Percentiles rank a stretch among this genome's conserved stretches.
These are phyloP conservation scores for Acanthamoeba triangularis DNA, from an alignment of 208 protist species.

Conservation along the genomic window DNA sequence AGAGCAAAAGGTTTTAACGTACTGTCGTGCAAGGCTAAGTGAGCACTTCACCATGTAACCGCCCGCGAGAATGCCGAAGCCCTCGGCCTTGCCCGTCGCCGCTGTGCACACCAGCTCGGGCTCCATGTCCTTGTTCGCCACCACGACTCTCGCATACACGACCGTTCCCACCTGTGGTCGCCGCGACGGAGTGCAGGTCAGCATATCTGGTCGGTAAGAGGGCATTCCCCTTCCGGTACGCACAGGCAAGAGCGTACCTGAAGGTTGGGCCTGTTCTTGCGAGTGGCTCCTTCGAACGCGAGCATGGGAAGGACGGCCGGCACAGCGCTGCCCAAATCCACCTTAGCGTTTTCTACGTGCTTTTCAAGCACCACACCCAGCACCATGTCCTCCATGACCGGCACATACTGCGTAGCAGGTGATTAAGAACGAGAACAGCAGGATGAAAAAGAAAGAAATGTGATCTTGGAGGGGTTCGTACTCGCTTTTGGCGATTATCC, in stretches of 20 bases:
- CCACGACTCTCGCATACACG: constrained; percentile 89
- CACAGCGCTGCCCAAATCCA: constrained; percentile 89
- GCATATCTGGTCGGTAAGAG: background rate
- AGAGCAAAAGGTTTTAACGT: background rate
- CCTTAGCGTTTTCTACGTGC: constrained; percentile 87
- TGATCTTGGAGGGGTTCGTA: background rate
- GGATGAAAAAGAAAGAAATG: background rate
- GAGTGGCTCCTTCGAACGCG: constrained; percentile 93
- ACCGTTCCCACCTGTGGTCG: constrained; percentile 84
- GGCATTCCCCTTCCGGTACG: background rate
- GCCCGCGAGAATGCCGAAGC: constrained; percentile 89
- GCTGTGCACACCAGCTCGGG: constrained; percentile 90
- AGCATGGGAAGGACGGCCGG: constrained; percentile 87
- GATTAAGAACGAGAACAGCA: background rate
- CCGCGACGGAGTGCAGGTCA: background rate
- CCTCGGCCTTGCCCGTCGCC: constrained; percentile 83
- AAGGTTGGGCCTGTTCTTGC: constrained; percentile 90
- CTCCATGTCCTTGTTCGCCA: constrained; percentile 93
- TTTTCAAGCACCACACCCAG: constrained; percentile 89
- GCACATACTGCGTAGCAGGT: constrained; percentile 87
- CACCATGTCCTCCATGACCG: constrained; percentile 88
- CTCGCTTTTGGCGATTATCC: constrained; percentile 58
- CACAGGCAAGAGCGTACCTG: constrained; percentile 29
- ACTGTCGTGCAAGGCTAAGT: constrained; percentile 82
- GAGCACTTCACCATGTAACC: constrained; percentile 89